Evolutionary conservation across 768 basidiomycete genomes (phyloP).

Genomic region (Russula emetica): DNA sequence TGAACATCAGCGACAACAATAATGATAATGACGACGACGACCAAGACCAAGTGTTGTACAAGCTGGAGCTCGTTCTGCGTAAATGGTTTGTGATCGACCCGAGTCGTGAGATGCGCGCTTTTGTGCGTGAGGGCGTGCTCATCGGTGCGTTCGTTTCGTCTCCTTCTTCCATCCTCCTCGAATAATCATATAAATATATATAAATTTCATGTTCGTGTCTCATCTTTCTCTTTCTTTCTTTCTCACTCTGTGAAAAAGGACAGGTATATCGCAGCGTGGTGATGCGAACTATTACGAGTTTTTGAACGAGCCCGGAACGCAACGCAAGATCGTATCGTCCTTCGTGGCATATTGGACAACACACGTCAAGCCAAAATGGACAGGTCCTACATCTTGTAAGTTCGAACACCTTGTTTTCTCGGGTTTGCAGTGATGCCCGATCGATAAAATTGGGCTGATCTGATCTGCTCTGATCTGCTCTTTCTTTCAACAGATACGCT

Average conservation of each 20-base stretch:
- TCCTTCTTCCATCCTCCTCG: not conserved
- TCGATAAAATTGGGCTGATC: too few relatives aligned
- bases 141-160: constrained; percentile 52
- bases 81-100: constrained; percentile 88
- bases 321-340: constrained; percentile 46
- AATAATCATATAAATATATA: constrained; percentile 57
- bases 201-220: too few relatives aligned
- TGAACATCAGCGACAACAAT: not conserved
- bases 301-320: constrained; percentile 59
- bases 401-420: constrained; percentile 1
- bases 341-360: constrained; percentile 64
- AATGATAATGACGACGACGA: not conserved
- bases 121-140: constrained; percentile 67
- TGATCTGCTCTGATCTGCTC: not conserved
- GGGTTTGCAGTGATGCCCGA: too few relatives aligned
- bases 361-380: constrained; percentile 60
- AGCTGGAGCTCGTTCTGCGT: constrained; percentile 79
- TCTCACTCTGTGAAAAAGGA: not conserved
- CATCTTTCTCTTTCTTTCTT: too few relatives aligned
- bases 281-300: constrained; percentile 89
- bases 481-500: constrained; percentile 58
- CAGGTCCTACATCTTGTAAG: constrained; percentile 61
- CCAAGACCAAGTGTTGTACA: constrained; percentile 37
- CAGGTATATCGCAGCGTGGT: constrained; percentile 86
- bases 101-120: constrained; percentile 85